Evolutionary conservation across 495 filamentous ascomycete genomes (phyloP), one percentile per base, ranked within the genome.

Genomic region (Aspergillus ellipticus): DNA sequence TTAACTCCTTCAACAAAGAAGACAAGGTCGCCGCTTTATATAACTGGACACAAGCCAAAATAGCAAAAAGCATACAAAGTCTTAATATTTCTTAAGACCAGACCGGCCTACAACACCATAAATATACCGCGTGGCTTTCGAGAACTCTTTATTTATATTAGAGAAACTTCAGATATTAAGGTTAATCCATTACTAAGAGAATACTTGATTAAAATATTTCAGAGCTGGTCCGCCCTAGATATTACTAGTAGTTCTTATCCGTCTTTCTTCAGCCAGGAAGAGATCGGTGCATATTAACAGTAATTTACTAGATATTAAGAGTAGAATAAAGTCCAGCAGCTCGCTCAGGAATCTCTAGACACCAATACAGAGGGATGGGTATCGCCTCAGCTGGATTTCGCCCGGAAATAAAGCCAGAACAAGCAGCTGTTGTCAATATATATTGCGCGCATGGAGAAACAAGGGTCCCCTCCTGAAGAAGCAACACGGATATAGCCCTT

Each of bases 331-430:
- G 52, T 70, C 26, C 62, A 63, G 51, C 54, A 59, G n/a, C 64
- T 73, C 33, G 66, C 63, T 7, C 29, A 57, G 51, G 66, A 71
- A 53, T 65, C 50, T 49, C 66, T 76, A n/a, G 60, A 68, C 51
- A 74, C 70, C 29, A 67, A 76, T 64, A 63, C 64, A 2, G 71
- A 76, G 49, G 71, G 68, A 3, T 76, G 69, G 68, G 48, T 71
- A 1, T 28, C 67, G 15, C 73, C 67, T 17, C 59, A 64, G 48
- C 22, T 73, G 43, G 67, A 76, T 61, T 49, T 72, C 26, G 50
- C 10, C 5, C 49, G 68, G 47, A 69, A 66, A 43, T 43, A 46
- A 42, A 60, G 31, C 46, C 65, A 68, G 57, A 73, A 71, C 53
- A 56, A 56, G 42, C 58, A 71, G 49, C 46, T 74, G 37, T 24